Evolutionary conservation across 495 filamentous ascomycete species (phyloP), one percentile per base, ranked within the genome.

Genomic region (Astrothelium macrocarpum): DNA sequence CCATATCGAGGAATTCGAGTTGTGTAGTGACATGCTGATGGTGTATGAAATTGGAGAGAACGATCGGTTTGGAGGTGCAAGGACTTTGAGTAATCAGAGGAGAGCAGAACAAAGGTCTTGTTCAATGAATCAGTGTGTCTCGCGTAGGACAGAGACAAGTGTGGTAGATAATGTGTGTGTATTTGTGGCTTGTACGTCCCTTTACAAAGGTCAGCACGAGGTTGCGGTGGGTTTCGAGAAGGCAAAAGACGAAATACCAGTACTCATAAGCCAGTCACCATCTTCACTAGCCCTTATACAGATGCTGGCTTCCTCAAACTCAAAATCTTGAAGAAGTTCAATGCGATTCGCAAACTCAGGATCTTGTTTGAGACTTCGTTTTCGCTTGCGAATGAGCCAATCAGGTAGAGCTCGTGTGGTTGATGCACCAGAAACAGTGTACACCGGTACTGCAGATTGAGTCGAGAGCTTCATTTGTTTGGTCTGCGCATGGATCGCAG

Each of bases 181-280:
- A 97, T 96, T 74, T 97, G 94, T 7, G 94, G 95, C 69, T 99
- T 97, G 78, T 98, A 89, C 10, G 87, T 89, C 67, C 87, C 86
- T 88, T 64, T 18, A 14, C 3, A 32, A 43, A 39, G 65, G 59
- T 62, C 32, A 70, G 62, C 28, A 2, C 64, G 60, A 59, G 63
- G 64, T 26, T 16, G n/a, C 20, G 56, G 20, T 18, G 32, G 16
- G 36, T 23, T 29, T 29, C 26, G n/a, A 39, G 53, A n/a, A 23
- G 0, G 9, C 1, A 14, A 18, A 16, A 14, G 4, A 12, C 11
- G 1, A 62, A 63, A 32, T 84, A 82, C 93, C 94, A 67, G 93
- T 95, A 68, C 90, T 95, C 89, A 97, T 95, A 11, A 96, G 90
- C 90, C 94, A 99, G 70, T 97, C 87, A 39, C 93, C 92, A 83